phyloP scores from a whole-genome alignment of 1,139 yeast genomes.

The Kodamaea plutei region DNA sequence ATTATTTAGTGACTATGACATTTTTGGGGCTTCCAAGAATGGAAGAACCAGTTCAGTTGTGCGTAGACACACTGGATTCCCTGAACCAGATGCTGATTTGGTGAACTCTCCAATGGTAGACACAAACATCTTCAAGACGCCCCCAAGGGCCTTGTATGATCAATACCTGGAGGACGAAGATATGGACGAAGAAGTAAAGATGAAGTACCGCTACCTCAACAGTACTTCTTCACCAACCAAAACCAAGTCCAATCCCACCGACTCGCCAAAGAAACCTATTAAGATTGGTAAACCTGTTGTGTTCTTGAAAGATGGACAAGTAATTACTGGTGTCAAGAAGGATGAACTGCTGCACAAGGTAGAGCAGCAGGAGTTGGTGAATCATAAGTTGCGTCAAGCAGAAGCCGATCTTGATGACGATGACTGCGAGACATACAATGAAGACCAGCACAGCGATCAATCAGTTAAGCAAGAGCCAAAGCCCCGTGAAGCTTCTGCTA shows the following conservation, averaged over 20 bases:
- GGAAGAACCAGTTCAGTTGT: constrained; percentile 15
- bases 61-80: constrained; percentile 17
- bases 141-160: constrained; percentile 16
- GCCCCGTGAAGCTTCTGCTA: constrained; percentile 2
- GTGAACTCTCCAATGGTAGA: constrained; percentile 17
- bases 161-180: constrained; percentile 9
- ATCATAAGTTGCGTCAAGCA: constrained; percentile 22
- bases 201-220: constrained; percentile 13
- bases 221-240: constrained; percentile 7
- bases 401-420: constrained; percentile 6
- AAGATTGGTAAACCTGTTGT: constrained; percentile 41
- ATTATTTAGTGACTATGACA: constrained; percentile 32
- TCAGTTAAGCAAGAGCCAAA: constrained; percentile 6
- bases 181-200: constrained; percentile 12
- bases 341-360: no score
- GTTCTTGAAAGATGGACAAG: constrained; percentile 28
- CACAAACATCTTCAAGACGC: constrained; percentile 24
- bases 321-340: constrained; percentile 23
- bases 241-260: constrained; percentile 1
- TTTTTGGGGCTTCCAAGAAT: constrained; percentile 9
- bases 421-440: constrained; percentile 10
- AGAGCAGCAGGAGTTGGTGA: constrained; percentile 19
- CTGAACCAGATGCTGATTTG: constrained; percentile 38
- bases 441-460: constrained; percentile 3
- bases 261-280: constrained; percentile 24